A percentile compares a stretch with the other conserved stretches of the same genome.
phyloP scores from a whole-genome alignment of 2,329 filamentous ascomycete genomes.

The Phyllosticta capitalensis region DNA sequence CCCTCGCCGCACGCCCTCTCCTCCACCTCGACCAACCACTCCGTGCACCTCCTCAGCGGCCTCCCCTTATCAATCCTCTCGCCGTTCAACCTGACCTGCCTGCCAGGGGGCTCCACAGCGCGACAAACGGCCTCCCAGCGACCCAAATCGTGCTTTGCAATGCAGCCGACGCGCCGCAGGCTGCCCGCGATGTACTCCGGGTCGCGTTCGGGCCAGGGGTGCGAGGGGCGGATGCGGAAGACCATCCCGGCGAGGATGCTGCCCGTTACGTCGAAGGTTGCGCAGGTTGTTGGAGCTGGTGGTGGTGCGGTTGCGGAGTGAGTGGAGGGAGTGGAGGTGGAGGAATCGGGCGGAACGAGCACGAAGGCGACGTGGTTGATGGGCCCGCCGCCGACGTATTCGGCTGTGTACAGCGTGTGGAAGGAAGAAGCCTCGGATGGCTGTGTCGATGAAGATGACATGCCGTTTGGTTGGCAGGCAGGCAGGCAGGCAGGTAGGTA shows the following conservation, averaged over 20 bases:
- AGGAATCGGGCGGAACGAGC: background rate
- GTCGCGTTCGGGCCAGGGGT: background rate
- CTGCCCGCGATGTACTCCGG: background rate
- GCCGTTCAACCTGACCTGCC: background rate
- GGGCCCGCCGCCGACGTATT: background rate
- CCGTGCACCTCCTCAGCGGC: background rate
- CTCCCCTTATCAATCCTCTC: background rate
- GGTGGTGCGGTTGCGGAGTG: too few species aligned
- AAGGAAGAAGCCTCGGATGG: too few species aligned
- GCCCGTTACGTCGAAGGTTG: background rate
- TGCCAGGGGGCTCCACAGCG: background rate
- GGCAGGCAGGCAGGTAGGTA: too few species aligned
- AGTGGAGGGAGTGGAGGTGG: background rate
- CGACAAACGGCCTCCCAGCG: background rate
- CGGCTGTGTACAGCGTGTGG: background rate
- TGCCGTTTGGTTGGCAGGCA: too few species aligned
- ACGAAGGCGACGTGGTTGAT: background rate
- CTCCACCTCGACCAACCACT: background rate
- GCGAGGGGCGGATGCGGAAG: background rate
- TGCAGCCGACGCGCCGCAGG: background rate
- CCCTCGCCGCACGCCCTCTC: background rate
- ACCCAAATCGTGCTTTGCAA: background rate
- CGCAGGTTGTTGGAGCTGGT: background rate
- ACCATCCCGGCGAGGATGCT: background rate
- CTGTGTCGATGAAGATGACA: too few species aligned